Conservation (phyloP, 257 asterid genomes). For the Nicotiana undulata region DNA sequence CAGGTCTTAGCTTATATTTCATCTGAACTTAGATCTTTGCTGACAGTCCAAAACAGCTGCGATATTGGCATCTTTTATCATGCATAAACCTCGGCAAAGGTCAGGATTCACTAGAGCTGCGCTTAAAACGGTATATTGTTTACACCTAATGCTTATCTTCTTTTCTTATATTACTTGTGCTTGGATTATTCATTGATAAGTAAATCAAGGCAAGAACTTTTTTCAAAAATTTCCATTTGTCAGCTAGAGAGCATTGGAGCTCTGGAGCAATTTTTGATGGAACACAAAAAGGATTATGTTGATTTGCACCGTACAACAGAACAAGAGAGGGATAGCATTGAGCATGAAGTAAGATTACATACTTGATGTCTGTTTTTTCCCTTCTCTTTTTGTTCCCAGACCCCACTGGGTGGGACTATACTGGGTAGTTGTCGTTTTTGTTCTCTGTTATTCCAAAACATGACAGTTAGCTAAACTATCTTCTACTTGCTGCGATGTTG, state of each 20-base stretch:
- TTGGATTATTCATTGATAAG: background rate
- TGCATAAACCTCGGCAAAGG: conserved; percentile 62
- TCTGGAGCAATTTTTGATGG: conserved; percentile 73
- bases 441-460: background rate
- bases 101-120: conserved; percentile 78
- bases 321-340: conserved; percentile 90
- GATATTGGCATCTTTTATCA: conserved; percentile 73
- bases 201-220: background rate
- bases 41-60: conserved; percentile 78
- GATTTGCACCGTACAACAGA: conserved; percentile 86
- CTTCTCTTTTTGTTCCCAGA: background rate
- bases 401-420: no score
- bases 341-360: conserved; percentile 64
- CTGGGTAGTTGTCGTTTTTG: no score
- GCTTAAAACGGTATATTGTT: conserved; percentile 50
- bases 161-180: background rate
- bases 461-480: background rate
- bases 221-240: conserved; percentile 9
- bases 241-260: conserved; percentile 75
- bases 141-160: background rate
- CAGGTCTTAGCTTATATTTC: background rate
- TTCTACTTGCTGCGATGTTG: background rate
- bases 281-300: conserved; percentile 85
- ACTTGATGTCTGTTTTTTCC: background rate
- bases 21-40: conserved; percentile 13